These are phyloP conservation scores for Epithemia pelagica DNA, from an alignment of 108 stramenopile species.

Conservation along the genomic window DNA sequence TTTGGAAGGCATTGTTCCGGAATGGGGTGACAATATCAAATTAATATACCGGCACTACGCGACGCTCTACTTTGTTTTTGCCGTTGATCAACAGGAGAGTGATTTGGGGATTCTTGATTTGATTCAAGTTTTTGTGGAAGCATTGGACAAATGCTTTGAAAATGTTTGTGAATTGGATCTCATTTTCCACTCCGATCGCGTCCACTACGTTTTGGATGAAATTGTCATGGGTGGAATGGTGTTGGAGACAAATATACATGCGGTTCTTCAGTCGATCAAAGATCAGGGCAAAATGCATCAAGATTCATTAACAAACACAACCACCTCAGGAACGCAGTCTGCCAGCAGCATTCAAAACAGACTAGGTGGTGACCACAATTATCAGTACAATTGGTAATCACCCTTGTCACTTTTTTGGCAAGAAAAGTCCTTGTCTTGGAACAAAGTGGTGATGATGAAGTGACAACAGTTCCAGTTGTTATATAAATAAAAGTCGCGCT, in stretches of 20 bases:
- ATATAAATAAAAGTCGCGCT: neutral
- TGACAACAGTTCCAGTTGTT: no score
- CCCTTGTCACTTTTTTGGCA: neutral
- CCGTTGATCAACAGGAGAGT: slow-evolving; percentile 93
- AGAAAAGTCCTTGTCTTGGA: no score
- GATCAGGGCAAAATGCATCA: slow-evolving; percentile 91
- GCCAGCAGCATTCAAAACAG: slow-evolving; percentile 34
- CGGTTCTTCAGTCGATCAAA: slow-evolving; percentile 86
- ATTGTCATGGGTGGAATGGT: slow-evolving; percentile 99
- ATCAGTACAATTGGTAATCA: slow-evolving; percentile 39
- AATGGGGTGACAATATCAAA: slow-evolving; percentile 96
- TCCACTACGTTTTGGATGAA: slow-evolving; percentile 89
- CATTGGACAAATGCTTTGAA: slow-evolving; percentile 98
- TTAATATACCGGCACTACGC: slow-evolving; percentile 99
- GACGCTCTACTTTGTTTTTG: slow-evolving; percentile 98
- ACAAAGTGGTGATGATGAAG: no score
- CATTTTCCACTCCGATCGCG: slow-evolving; percentile 96
- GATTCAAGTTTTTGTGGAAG: slow-evolving; percentile 99
- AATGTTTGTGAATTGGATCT: slow-evolving; percentile 99
- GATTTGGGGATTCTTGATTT: slow-evolving; percentile 99
- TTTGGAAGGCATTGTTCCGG: slow-evolving; percentile 91
- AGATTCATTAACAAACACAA: slow-evolving; percentile 52
- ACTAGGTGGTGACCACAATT: slow-evolving; percentile 18
- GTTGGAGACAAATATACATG: slow-evolving; percentile 93
- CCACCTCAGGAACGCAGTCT: slow-evolving; percentile 25